Evolutionary conservation across 768 basidiomycete species (phyloP).

Genomic region (Sporobolomyces phaffii): DNA sequence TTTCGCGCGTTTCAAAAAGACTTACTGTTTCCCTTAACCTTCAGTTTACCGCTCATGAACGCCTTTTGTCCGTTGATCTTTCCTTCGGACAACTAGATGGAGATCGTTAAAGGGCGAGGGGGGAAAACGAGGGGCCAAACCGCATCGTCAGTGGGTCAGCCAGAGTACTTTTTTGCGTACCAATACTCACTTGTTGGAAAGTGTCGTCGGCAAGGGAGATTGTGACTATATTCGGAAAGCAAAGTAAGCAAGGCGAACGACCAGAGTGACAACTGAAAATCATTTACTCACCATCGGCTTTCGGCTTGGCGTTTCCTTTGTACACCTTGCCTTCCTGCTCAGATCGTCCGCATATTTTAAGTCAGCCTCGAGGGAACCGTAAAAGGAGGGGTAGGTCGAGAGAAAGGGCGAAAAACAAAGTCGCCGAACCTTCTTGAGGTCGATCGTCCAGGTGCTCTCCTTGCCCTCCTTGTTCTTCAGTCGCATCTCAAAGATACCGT

Average conservation of each 20-base stretch:
- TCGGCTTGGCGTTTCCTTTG: constrained; percentile 64
- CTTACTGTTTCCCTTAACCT: constrained; percentile 64
- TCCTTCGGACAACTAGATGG: too few species aligned
- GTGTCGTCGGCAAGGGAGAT: constrained; percentile 34
- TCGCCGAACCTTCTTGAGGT: constrained; percentile 62
- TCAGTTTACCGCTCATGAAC: constrained; percentile 26
- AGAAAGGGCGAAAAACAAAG: neutral
- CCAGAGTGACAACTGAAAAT: neutral
- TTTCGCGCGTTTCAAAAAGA: neutral
- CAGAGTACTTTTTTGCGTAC: too few species aligned
- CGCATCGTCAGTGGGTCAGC: too few species aligned
- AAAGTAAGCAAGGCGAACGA: neutral
- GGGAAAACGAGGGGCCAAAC: too few species aligned
- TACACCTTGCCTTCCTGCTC: constrained; percentile 61
- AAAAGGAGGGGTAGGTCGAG: neutral
- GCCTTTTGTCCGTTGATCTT: constrained; percentile 84
- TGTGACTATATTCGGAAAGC: constrained; percentile 9
- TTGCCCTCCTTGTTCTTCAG: constrained; percentile 66
- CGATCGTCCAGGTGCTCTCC: constrained; percentile 80
- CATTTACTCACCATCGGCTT: constrained; percentile 59
- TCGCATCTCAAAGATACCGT: constrained; percentile 37
- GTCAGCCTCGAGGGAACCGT: neutral
- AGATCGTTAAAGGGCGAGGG: too few species aligned
- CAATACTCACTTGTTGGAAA: too few species aligned
- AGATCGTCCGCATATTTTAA: neutral